These are phyloP conservation scores for Somion occarium DNA, from an alignment of 1,284 basidiomycete genomes.

Conservation along the genomic window DNA sequence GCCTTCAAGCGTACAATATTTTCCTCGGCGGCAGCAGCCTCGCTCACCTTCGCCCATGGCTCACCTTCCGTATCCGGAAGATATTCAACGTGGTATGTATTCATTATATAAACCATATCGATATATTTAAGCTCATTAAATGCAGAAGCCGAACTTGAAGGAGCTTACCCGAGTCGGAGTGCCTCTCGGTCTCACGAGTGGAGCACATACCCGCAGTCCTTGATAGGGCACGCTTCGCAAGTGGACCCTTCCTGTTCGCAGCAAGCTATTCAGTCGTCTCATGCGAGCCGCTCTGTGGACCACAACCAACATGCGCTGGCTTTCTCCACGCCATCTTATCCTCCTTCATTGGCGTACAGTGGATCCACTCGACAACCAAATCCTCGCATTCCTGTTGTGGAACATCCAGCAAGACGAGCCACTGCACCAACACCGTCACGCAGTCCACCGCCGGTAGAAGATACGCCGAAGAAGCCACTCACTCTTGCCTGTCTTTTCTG, in stretches of 20 bases:
- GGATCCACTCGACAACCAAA: background rate
- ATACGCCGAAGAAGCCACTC: slow-evolving; percentile 34
- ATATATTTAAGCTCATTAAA: background rate
- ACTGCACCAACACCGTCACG: slow-evolving; percentile 12
- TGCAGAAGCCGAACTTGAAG: background rate
- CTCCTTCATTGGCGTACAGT: background rate
- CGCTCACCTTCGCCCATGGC: slow-evolving; percentile 7
- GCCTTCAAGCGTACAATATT: too few species aligned
- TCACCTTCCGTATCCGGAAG: slow-evolving; percentile 8
- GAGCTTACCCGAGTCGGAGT: background rate
- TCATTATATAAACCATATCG: background rate
- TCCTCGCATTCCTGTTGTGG: background rate
- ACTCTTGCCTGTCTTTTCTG: slow-evolving; percentile 42
- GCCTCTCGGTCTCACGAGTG: background rate
- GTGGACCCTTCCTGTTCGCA: background rate
- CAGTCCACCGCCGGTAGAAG: slow-evolving; percentile 25
- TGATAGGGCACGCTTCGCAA: background rate
- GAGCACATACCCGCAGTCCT: background rate
- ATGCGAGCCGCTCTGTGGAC: too few species aligned
- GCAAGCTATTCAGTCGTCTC: background rate
- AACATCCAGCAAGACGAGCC: background rate
- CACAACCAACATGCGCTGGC: too few species aligned
- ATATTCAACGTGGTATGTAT: slow-evolving; percentile 2
- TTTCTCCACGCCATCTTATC: too few species aligned
- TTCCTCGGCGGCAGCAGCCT: background rate